These are phyloP conservation scores for Hypomontagnella submonticulosa DNA, from an alignment of 495 filamentous ascomycete genomes.

Conservation along the genomic window DNA sequence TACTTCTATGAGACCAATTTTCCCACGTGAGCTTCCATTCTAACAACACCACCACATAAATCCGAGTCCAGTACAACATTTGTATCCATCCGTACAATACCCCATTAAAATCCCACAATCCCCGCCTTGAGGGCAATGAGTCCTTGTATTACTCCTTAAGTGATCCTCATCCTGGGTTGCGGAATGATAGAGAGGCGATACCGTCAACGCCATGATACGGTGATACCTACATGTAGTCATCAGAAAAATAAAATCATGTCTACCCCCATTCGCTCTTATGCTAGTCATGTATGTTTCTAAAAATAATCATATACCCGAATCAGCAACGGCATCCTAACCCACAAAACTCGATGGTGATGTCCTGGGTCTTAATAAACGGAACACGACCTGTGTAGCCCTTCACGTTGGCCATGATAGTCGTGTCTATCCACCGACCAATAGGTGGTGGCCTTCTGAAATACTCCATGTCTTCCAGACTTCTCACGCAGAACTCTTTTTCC, in stretches of 20 bases:
- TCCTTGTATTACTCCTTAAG: neutral
- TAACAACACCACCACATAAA: conserved; percentile 11
- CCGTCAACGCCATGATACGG: neutral
- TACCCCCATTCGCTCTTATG: too few species aligned
- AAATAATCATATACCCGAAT: conserved; percentile 12
- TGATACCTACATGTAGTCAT: too few species aligned
- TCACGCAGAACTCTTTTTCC: conserved; percentile 42
- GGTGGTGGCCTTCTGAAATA: conserved; percentile 44
- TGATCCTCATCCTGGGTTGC: neutral
- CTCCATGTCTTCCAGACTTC: conserved; percentile 44
- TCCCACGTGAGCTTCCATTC: conserved; percentile 20
- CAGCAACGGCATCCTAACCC: conserved; percentile 46
- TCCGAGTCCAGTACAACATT: conserved; percentile 12
- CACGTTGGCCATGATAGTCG: conserved; percentile 47
- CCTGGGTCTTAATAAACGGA: conserved; percentile 44
- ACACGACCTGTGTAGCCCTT: conserved; percentile 46
- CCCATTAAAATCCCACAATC: neutral
- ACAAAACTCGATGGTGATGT: conserved; percentile 41
- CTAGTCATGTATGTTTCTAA: neutral
- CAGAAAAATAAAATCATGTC: too few species aligned
- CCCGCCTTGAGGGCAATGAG: neutral
- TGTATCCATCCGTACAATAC: neutral
- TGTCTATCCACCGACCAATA: conserved; percentile 44
- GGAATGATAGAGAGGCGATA: neutral
- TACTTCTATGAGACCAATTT: conserved; percentile 15